A percentile compares a stretch with the other conserved stretches of the same genome.
phyloP scores from a whole-genome alignment of 306 rosid species.

The Comarum palustre region DNA sequence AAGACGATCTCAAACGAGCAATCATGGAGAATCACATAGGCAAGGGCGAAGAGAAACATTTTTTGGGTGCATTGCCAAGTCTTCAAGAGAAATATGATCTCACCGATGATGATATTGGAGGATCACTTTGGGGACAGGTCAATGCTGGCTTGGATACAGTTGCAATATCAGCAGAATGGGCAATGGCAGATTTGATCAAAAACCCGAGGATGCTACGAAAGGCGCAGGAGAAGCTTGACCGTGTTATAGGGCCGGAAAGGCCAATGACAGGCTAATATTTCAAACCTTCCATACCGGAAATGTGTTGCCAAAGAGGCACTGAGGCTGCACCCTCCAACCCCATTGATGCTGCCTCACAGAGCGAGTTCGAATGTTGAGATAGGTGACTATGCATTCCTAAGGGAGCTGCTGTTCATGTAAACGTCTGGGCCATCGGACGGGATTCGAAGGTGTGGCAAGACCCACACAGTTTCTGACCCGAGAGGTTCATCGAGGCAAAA shows the following conservation, averaged over 20 bases:
- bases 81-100: conserved; percentile 70
- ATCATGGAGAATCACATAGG: conserved; percentile 72
- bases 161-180: conserved; percentile 77
- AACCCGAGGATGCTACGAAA: conserved; percentile 72
- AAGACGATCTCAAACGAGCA: conserved; percentile 59
- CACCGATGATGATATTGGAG: conserved; percentile 74
- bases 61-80: conserved; percentile 67
- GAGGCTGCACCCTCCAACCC: conserved; percentile 88
- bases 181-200: conserved; percentile 70
- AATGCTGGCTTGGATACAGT: conserved; percentile 84
- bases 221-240: conserved; percentile 78
- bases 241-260: conserved; percentile 52
- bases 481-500: conserved; percentile 70
- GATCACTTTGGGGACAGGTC: conserved; percentile 91
- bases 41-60: conserved; percentile 62
- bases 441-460: conserved; percentile 63
- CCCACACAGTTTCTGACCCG: conserved; percentile 59
- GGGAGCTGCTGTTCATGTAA: conserved; percentile 75
- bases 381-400: conserved; percentile 78
- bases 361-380: conserved; percentile 62
- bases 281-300: conserved; percentile 66
- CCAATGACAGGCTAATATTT: conserved; percentile 51
- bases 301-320: conserved; percentile 65
- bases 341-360: conserved; percentile 86
- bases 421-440: conserved; percentile 80